phyloP scores from a whole-genome alignment of 148 eudicot genomes.

The Fagopyrum tataricum region DNA sequence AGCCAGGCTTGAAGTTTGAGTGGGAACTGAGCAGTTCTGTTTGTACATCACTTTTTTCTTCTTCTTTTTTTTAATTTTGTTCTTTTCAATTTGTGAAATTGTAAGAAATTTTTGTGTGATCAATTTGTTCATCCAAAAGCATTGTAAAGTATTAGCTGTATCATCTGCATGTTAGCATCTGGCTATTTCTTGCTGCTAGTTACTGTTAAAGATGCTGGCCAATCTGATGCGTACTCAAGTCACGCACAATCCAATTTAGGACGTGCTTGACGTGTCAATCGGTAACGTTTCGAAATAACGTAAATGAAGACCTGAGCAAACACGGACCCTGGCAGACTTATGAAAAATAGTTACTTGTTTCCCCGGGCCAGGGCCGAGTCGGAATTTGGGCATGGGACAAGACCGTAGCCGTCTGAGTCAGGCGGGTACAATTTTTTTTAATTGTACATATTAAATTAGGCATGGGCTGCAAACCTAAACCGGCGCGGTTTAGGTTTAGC shows the following conservation, averaged over 20 bases:
- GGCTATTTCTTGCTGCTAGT: neutral
- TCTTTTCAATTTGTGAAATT: constrained; percentile 3
- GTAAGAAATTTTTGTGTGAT: neutral
- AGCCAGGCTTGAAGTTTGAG: constrained; percentile 2
- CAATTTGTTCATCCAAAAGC: neutral
- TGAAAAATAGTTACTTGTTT: too few species aligned
- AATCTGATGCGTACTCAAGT: neutral
- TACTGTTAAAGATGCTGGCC: neutral
- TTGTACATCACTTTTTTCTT: neutral
- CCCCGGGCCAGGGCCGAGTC: too few species aligned
- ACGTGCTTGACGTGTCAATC: too few species aligned
- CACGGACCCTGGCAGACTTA: too few species aligned
- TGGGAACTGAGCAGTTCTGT: constrained; percentile 1
- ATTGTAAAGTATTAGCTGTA: constrained; percentile 3
- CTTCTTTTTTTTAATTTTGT: neutral
- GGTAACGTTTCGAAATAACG: too few species aligned
- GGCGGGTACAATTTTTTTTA: too few species aligned
- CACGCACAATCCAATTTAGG: neutral
- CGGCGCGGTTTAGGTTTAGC: too few species aligned
- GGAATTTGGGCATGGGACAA: too few species aligned
- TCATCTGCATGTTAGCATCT: neutral
- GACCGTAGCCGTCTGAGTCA: too few species aligned
- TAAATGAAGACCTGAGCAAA: too few species aligned
- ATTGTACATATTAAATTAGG: too few species aligned
- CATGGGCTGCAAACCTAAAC: too few species aligned